These are phyloP conservation scores for Leucaena leucocephala DNA, from an alignment of 306 rosid genomes.

Conservation along the genomic window DNA sequence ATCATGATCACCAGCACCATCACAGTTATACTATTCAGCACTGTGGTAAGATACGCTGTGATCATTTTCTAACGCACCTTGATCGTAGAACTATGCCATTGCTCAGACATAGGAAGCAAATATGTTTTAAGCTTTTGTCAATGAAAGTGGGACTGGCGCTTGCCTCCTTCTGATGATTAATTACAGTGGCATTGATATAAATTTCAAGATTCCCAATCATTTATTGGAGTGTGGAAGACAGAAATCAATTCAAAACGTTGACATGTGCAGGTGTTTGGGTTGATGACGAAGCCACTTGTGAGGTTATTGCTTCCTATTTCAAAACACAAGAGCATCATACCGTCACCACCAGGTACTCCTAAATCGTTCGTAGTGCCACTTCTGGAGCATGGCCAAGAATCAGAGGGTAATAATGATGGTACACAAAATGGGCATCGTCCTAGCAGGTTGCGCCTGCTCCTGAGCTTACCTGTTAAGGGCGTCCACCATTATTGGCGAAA, in stretches of 20 bases:
- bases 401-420: slow-evolving; percentile 40
- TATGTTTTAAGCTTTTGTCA: background rate
- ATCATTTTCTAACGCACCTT: slow-evolving; percentile 9
- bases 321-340: slow-evolving; percentile 45
- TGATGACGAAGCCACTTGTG: slow-evolving; percentile 90
- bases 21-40: slow-evolving; percentile 94
- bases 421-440: slow-evolving; percentile 42
- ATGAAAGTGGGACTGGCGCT: background rate
- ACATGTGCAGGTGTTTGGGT: slow-evolving; percentile 82
- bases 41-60: slow-evolving; percentile 63
- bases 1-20: slow-evolving; percentile 97
- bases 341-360: slow-evolving; percentile 69
- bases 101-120: background rate
- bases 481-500: slow-evolving; percentile 92
- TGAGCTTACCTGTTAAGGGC: slow-evolving; percentile 58
- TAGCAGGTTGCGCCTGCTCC: slow-evolving; percentile 59
- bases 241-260: slow-evolving; percentile 21
- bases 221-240: slow-evolving; percentile 1
- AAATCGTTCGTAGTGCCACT: slow-evolving; percentile 72
- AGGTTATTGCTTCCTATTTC: slow-evolving; percentile 78
- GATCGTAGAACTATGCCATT: slow-evolving; percentile 13
- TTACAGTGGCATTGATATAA: background rate
- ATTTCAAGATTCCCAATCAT: background rate
- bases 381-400: slow-evolving; percentile 52
- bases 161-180: background rate